Evolutionary conservation across 805 yeast species (phyloP), one percentile per base, ranked within the genome.

Genomic region (Komagataella pseudopastoris): DNA sequence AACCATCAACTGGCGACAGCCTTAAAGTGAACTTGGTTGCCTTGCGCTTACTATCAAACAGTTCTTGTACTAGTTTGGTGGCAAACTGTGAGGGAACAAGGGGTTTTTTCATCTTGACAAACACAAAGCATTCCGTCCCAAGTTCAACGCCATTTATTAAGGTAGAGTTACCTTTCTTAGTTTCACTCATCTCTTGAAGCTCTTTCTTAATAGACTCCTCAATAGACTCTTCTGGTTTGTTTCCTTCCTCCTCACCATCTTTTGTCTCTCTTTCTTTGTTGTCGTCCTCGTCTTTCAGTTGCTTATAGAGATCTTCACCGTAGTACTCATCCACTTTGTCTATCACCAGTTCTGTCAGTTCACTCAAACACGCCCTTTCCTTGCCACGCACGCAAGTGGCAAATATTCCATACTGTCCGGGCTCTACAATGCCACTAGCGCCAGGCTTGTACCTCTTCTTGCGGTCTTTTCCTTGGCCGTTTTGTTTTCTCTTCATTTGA

Each of bases 361-460:
- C 97, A 55, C 79, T 80, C n/a, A 83, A 75, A 54, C 95, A 88
- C 51, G 76, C 80, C 51, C 74, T 74, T 63, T 93, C 99, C 53
- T 83, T 80, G 44, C 85, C 84, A 58, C 96, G 75, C 49, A 80
- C 78, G 65, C 97, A 91, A 0, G 98, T 86, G 10, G 89, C 96
- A 65, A 86, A 93, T 0, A 93, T 74, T 0, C 99, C 99, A 44
- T 83, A 70, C 51, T 93, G 85, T 45, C 84, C 84, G 0, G 96
- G 96, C 59, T 90, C 96, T 17, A 90, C 65, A 51, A 78, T 69
- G 6, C 78, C 78, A 2, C 69, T 60, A 17, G 72, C 69, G 4
- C 39, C 39, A 5, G 63, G 56, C 57, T 76, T 77, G 64, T 70
- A 78, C 14, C n/a, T 30, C 64, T 71, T 68, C 52, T 66, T 67